A percentile compares a stretch with the other conserved stretches of the same genome.
Evolutionary conservation across 805 yeast genomes (phyloP).

Genomic region (Saccharomyces jurei): DNA sequence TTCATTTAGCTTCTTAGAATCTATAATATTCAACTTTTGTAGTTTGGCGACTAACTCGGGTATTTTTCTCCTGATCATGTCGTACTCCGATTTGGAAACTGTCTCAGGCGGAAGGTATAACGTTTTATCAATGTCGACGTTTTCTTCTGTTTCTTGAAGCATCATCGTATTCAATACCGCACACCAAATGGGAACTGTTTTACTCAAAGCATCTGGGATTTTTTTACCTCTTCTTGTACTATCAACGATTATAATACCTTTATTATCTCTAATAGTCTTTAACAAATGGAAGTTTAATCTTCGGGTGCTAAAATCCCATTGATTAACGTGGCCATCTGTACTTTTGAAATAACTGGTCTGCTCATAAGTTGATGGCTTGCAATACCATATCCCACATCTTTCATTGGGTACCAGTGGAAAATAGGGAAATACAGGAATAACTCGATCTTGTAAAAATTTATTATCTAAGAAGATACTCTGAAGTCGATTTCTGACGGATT

Average conservation of each 20-base stretch:
- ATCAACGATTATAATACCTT: slow-evolving; percentile 61
- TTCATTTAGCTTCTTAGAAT: slow-evolving; percentile 26
- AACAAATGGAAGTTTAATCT: slow-evolving; percentile 69
- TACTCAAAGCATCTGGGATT: slow-evolving; percentile 80
- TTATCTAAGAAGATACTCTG: slow-evolving; percentile 66
- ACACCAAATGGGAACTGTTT: slow-evolving; percentile 89
- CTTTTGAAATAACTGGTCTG: slow-evolving; percentile 73
- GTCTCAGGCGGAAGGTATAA: slow-evolving; percentile 44
- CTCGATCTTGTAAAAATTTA: slow-evolving; percentile 35
- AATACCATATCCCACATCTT: slow-evolving; percentile 84
- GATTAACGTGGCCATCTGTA: slow-evolving; percentile 80
- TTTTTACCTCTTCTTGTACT: slow-evolving; percentile 79
- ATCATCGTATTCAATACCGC: slow-evolving; percentile 58
- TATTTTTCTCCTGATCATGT: slow-evolving; percentile 40
- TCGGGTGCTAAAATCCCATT: slow-evolving; percentile 72
- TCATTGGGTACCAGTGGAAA: slow-evolving; percentile 64
- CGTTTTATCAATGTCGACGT: slow-evolving; percentile 25
- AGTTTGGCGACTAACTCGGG: slow-evolving; percentile 43
- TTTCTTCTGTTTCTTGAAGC: slow-evolving; percentile 28
- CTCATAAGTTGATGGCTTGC: slow-evolving; percentile 35
- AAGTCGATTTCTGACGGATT: slow-evolving; percentile 50
- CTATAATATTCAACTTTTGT: slow-evolving; percentile 33
- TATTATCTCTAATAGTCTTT: slow-evolving; percentile 34
- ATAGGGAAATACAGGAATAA: slow-evolving; percentile 29
- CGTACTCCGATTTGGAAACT: slow-evolving; percentile 50